These are phyloP conservation scores for Barnettozyma hawaiiensis DNA, from an alignment of 1,139 yeast genomes.

Conservation along the genomic window DNA sequence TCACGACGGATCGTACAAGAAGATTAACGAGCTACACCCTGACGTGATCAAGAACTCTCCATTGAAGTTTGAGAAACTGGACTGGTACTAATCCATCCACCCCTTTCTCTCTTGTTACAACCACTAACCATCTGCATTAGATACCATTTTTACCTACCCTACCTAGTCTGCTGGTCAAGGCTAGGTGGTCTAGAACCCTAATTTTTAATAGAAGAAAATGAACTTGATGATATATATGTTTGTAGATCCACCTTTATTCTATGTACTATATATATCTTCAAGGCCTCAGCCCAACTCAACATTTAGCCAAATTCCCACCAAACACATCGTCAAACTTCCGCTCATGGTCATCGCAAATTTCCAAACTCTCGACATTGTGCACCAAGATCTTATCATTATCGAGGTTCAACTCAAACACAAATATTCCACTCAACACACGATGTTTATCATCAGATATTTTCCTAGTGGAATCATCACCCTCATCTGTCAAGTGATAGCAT, in stretches of 20 bases:
- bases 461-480: not conserved
- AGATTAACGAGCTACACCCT: slow-evolving; percentile 2
- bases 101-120: not conserved
- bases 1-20: slow-evolving; percentile 1
- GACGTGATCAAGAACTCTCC: slow-evolving; percentile 8
- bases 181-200: not conserved
- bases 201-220: slow-evolving; percentile 1
- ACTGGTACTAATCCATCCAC: slow-evolving; percentile 8
- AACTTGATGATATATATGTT: not conserved
- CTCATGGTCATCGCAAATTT: slow-evolving; percentile 44
- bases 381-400: slow-evolving; percentile 52
- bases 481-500: slow-evolving; percentile 11
- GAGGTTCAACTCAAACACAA: slow-evolving; percentile 65
- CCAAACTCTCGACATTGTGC: slow-evolving; percentile 73
- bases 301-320: slow-evolving; percentile 8
- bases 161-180: slow-evolving; percentile 1
- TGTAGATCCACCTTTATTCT: not conserved
- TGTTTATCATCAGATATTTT: not conserved
- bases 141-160: not conserved
- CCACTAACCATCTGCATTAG: not conserved
- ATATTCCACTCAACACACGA: slow-evolving; percentile 45
- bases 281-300: too few species aligned
- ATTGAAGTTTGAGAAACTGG: slow-evolving; percentile 10
- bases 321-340: slow-evolving; percentile 9
- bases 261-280: not conserved